A percentile compares a stretch with the other conserved stretches of the same genome.
Evolutionary conservation across 2,329 filamentous ascomycete species (phyloP).

Genomic region (Fusarium tricinctum): DNA sequence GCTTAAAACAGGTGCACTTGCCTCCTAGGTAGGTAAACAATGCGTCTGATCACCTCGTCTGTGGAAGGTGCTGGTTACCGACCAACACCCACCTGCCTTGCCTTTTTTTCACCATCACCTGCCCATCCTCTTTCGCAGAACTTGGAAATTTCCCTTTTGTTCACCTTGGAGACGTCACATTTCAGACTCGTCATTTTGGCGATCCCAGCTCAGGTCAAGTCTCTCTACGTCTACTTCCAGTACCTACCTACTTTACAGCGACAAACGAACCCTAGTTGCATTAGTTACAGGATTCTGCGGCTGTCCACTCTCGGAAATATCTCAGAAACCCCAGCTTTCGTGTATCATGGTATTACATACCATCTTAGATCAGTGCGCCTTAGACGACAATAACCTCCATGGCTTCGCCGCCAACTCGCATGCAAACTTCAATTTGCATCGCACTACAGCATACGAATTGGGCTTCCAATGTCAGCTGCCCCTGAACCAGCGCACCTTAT

Average conservation of each 20-base stretch:
- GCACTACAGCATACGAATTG: constrained; percentile 9
- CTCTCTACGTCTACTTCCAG: background rate
- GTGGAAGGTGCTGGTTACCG: constrained; percentile 1
- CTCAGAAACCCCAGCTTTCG: constrained; percentile 37
- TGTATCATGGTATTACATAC: constrained; percentile 9
- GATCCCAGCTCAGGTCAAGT: constrained; percentile 22
- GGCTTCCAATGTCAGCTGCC: constrained; percentile 32
- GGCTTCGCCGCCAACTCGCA: constrained; percentile 33
- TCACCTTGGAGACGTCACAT: constrained; percentile 36
- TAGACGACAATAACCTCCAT: constrained; percentile 13
- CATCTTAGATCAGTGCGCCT: constrained; percentile 18
- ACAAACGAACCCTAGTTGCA: constrained; percentile 25
- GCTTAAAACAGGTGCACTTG: constrained; percentile 9
- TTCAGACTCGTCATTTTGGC: constrained; percentile 33
- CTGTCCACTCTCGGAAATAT: constrained; percentile 32
- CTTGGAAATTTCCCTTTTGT: constrained; percentile 6
- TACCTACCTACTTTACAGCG: background rate
- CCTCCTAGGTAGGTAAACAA: constrained; percentile 17
- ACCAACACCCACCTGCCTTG: constrained; percentile 10
- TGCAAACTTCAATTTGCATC: constrained; percentile 16
- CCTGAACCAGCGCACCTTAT: constrained; percentile 16
- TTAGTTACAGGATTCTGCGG: constrained; percentile 21
- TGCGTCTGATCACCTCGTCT: background rate
- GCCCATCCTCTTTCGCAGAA: background rate
- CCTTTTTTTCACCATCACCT: constrained; percentile 24